Base-by-base conservation (phyloP, 768 basidiomycete genomes). In the Leccinum subtestaceum region DNA sequence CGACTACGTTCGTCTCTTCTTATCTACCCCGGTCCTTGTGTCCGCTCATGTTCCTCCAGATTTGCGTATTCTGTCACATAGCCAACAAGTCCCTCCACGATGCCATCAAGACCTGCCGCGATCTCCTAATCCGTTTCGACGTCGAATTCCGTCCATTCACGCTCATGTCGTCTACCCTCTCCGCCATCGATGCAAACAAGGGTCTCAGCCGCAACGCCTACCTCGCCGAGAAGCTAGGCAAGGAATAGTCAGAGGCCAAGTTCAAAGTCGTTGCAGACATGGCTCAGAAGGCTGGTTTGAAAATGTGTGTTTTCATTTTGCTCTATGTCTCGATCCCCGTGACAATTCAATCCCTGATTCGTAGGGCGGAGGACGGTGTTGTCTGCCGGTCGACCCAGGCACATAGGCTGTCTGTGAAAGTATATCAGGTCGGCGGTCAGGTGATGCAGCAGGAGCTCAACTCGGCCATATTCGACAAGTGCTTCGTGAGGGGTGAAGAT, bases 391-490 rank as follows among this genome's bases (percentile, higher is more conserved):
- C 81, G 27, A 75, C 62, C 23, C 67, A 74, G 15, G 75, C 75
- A 2, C 81, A 84, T 60, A 71, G 82, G 29, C 72, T 83, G 21
- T 62, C 81, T 9, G 73, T 72, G 36, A 76, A 78, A 52, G 79
- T 80, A 9, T 79, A 75, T 57, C 68, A 75, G 58, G 65, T 74
- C 25, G 77, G 76, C 47, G 79, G 80, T 9, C 70, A 75, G 61
- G 60, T 64, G 23, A 72, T 76, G 59, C 81, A 83, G 60, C 60
- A 69, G 13, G 59, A 67, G 1, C 59, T 82, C 2, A 70, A 74
- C 53, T 65, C 75, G 38, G 67, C 70, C 55, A 55, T 81, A 5
- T 82, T 77, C 62, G 64, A 76, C 46, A 75, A 74, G 1, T 76
- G 72, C 60, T 77, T 81, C 58, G 75, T 77, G 57, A 64, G 70